Evolutionary conservation across 1,139 yeast species (phyloP), one percentile per base, ranked within the genome.

Genomic region (Diutina scorzettiae): DNA sequence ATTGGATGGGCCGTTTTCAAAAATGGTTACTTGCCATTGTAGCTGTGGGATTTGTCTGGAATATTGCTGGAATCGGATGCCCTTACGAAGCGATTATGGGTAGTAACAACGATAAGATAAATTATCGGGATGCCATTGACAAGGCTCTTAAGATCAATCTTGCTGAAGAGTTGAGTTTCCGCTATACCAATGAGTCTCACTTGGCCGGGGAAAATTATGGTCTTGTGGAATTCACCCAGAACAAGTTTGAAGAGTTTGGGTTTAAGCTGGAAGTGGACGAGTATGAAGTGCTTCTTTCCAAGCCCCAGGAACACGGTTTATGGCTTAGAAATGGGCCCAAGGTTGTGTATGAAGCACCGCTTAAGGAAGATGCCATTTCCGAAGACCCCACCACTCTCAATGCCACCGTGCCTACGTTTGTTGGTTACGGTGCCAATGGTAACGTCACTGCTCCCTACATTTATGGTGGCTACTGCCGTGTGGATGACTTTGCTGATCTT

Each of bases 341-440:
- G 12, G 56, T 69, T 7, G 57, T 71, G 36, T 84, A 76, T 57
- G 64, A 67, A 46, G 87, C 95, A 4, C 67, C 78, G 1, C 66
- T 85, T 48, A 65, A 67, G 48, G 96, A 86, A 59, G 95, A 86
- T 54, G 78, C 60, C 12, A 54, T 86, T 33, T 63, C 72, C 11
- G 82, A 82, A 45, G 96, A 87, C 57, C 71, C 76, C 28, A 79
- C 87, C 29, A 71, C 94, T 1, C 55, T 58, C 6, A 58, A 59
- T 36, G 78, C 72, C 40, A 49, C 59, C 11, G 57, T 77, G 8
- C 84, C 84, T 5, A 73, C 79, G 0, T 81, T 73, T 58, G 78
- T 79, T 52, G 82, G 80, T 1, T 81, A 78, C 52, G 74, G 83
- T n/a, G 84, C 81, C 2, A 64, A 67, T 40, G 87, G 86, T 19